phyloP scores from a whole-genome alignment of 1,284 basidiomycete genomes.

The Boletus hoseneyae region DNA sequence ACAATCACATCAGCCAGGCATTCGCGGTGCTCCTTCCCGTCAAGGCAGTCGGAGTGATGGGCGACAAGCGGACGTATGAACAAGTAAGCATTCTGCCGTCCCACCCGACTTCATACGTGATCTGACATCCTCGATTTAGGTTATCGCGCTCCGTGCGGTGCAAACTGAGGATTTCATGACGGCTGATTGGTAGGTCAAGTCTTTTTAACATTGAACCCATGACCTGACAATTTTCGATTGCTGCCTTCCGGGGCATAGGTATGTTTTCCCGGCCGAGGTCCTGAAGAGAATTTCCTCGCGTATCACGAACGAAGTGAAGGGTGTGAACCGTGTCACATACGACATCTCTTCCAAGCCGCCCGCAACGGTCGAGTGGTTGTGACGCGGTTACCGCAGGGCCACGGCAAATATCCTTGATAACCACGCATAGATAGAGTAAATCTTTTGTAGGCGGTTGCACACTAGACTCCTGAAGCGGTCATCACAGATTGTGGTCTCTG shows the following conservation, averaged over 20 bases:
- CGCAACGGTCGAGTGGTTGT: conserved; percentile 59
- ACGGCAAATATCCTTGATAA: background rate
- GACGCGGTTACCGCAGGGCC: conserved; percentile 1
- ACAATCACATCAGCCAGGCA: conserved; percentile 95
- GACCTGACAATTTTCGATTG: background rate
- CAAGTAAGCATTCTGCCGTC: conserved; percentile 54
- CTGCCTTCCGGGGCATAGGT: conserved; percentile 46
- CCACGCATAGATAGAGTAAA: background rate
- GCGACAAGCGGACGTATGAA: conserved; percentile 96
- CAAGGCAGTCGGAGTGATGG: conserved; percentile 96
- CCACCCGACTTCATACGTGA: background rate
- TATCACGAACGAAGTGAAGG: conserved; percentile 96
- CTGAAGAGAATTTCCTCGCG: conserved; percentile 91
- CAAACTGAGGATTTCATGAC: conserved; percentile 98
- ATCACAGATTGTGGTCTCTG: too few species aligned
- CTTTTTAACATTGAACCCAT: background rate
- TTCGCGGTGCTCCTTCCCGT: conserved; percentile 98
- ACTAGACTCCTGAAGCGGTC: too few species aligned
- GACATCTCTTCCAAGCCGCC: conserved; percentile 99
- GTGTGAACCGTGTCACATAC: conserved; percentile 92
- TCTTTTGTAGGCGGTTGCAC: too few species aligned
- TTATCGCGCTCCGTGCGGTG: conserved; percentile 88
- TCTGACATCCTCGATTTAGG: conserved; percentile 39
- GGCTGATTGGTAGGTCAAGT: conserved; percentile 75
- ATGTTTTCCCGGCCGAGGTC: conserved; percentile 92